Percentiles rank a stretch among this genome's conserved stretches.
Evolutionary conservation across 1,284 basidiomycete species (phyloP).

Genomic region (Leccinum insolens): DNA sequence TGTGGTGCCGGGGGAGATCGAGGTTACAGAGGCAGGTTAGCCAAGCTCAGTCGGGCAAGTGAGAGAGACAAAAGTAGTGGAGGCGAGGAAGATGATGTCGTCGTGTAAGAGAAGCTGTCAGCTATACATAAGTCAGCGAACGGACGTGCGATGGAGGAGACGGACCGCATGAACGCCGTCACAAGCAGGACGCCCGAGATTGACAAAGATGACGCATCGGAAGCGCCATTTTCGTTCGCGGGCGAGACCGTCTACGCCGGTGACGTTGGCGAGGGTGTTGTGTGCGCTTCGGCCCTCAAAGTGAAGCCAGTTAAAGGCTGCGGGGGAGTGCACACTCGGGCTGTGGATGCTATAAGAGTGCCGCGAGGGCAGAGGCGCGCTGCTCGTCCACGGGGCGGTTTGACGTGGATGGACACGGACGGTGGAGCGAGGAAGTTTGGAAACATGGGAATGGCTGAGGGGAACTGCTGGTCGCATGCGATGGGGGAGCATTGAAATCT

Average conservation of each 20-base stretch:
- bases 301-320: conserved; percentile 24
- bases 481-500: too few species aligned
- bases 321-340: too few species aligned
- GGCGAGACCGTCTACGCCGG: conserved; percentile 75
- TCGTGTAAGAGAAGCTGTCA: conserved; percentile 74
- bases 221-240: conserved; percentile 78
- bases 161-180: conserved; percentile 79
- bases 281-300: conserved; percentile 33
- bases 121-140: background rate
- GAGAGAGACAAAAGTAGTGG: conserved; percentile 28
- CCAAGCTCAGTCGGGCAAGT: background rate
- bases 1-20: conserved; percentile 57
- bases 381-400: too few species aligned
- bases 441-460: too few species aligned
- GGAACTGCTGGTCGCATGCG: too few species aligned
- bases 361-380: too few species aligned
- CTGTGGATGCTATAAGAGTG: too few species aligned
- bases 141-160: conserved; percentile 2
- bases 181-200: conserved; percentile 69
- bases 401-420: too few species aligned
- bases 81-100: conserved; percentile 57
- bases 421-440: too few species aligned
- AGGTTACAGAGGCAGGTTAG: conserved; percentile 18
- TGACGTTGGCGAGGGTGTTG: conserved; percentile 74
- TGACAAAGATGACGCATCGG: conserved; percentile 71